Evolutionary conservation across 495 filamentous ascomycete genomes (phyloP), one percentile per base, ranked within the genome.

Genomic region (Friedmanniomyces endolithicus): DNA sequence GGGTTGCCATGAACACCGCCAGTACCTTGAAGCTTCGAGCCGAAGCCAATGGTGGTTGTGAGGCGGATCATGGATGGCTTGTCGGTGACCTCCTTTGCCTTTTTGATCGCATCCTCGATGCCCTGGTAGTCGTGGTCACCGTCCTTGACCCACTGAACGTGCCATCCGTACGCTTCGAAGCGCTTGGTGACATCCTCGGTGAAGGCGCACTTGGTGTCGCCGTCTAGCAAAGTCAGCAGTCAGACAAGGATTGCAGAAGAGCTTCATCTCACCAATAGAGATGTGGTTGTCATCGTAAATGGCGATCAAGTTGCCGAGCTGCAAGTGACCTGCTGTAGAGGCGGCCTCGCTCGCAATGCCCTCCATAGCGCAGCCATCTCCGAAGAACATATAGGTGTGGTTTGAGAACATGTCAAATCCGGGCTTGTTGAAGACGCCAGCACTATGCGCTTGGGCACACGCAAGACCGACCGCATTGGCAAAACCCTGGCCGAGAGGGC

Each of bases 221-320:
- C 92, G 66, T 99, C 92, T 84, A 52, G 11, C 16, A 33, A 50
- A 22, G 24, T 50, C 24, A 50, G 24, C 12, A 11, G 3, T 23
- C 6, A 11, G 33, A 17, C 2, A 33, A 2, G 3, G 14, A 6
- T 50, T n/a, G 25, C 25, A 25, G 24, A 20, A 25, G 4, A 27
- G 16, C 7, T 27, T 3, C 6, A 12, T 46, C 78, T 63, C 73
- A 86, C 84, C 82, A 63, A 87, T 87, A 66, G 88, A 94, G 70
- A 98, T 98, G 67, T 92, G 85, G 78, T 99, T 99, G 77, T 99
- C 92, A 67, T 99, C 92, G 70, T 92, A 99, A 72, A 99, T 78
- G 68, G 79, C 80, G 68, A 99, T 97, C 58, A 99, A 75, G 79
- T 97, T 99, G 58, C 92, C 94, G 35, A 99, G 78, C 77, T 97